Evolutionary conservation across 805 yeast species (phyloP).

Genomic region (Debaryomyces tyrocola): DNA sequence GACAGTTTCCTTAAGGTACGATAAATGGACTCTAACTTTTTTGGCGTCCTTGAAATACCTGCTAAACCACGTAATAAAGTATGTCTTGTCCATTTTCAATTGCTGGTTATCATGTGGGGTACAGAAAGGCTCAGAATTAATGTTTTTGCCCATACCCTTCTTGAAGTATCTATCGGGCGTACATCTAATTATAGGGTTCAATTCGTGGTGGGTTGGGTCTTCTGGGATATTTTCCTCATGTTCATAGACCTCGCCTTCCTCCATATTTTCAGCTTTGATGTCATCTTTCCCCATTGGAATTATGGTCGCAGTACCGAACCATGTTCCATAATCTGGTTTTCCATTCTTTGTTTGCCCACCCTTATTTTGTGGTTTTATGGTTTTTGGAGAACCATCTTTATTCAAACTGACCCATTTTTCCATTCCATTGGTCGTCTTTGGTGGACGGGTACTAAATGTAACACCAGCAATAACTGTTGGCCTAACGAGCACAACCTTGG

Average conservation of each 20-base stretch:
- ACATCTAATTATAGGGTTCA: conserved; percentile 82
- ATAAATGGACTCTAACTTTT: conserved; percentile 65
- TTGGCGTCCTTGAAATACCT: conserved; percentile 56
- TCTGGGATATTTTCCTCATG: conserved; percentile 62
- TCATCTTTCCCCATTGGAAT: conserved; percentile 57
- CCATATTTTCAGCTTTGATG: conserved; percentile 72
- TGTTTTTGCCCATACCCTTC: conserved; percentile 60
- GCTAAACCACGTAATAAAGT: conserved; percentile 82
- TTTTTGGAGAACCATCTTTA: conserved; percentile 76
- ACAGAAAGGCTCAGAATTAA: conserved; percentile 77
- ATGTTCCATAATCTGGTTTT: conserved; percentile 72
- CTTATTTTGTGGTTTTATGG: conserved; percentile 73
- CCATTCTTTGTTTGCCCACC: conserved; percentile 68
- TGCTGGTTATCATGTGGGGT: conserved; percentile 65
- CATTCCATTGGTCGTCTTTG: conserved; percentile 65
- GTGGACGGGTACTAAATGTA: conserved; percentile 68
- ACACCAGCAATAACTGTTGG: conserved; percentile 67
- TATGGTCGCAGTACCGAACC: conserved; percentile 70
- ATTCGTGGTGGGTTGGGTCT: conserved; percentile 66
- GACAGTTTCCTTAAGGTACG: conserved; percentile 58
- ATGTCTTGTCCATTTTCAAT: conserved; percentile 59
- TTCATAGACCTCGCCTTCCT: conserved; percentile 53
- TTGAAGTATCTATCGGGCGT: conserved; percentile 72
- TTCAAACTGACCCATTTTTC: conserved; percentile 81
- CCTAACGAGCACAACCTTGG: conserved; percentile 55